Evolutionary conservation across 2,329 filamentous ascomycete genomes (phyloP), one percentile per base, ranked within the genome.

Genomic region (Samsoniella hepiali): DNA sequence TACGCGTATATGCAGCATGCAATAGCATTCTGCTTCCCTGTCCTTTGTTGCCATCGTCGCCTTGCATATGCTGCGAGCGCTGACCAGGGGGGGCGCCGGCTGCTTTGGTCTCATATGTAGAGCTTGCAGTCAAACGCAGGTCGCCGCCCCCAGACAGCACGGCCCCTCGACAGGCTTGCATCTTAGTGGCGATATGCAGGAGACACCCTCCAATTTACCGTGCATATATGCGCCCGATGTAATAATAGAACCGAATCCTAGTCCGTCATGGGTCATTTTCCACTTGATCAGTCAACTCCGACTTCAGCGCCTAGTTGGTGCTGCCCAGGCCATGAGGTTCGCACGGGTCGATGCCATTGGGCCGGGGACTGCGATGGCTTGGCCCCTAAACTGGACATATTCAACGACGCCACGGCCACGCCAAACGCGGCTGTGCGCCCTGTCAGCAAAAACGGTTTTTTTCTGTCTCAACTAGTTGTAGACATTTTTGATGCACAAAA

Each of bases 391-490:
- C 11, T 1, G 36, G 58, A 42, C 36, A 60, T 27, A 34, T 53
- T 34, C 17, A 32, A 42, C 45, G 47, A 51, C 3, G 47, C 34
- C 22, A 60, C 32, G 13, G 22, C 22, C 9, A 29, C 47, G 58
- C 58, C 58, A 53, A 53, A 53, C 47, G 58, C 27, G 58, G 45
- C 57, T 53, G 27, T 60, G 47, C 47, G 36, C 47, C 47, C 47
- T 51, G 38, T 32, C 22, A 44, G 27, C 15, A 47, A 17, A 1
- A 22, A 22, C 22, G 22, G 22, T 22, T 22, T 22, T 22, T 22
- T 22, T 22, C 22, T 22, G 22, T 22, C 22, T 22, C 22, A 22
- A 22, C 22, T 22, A 22, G 22, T 27, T 45, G 44, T n/a, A 27
- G 13, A 32, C 6, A 50, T 22, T 50, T 29, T 15, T 49, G 32